Percentiles rank a stretch among this genome's conserved stretches.
These are phyloP conservation scores for Trypanosoma boissoni DNA, from an alignment of 208 protist species.

Conservation along the genomic window DNA sequence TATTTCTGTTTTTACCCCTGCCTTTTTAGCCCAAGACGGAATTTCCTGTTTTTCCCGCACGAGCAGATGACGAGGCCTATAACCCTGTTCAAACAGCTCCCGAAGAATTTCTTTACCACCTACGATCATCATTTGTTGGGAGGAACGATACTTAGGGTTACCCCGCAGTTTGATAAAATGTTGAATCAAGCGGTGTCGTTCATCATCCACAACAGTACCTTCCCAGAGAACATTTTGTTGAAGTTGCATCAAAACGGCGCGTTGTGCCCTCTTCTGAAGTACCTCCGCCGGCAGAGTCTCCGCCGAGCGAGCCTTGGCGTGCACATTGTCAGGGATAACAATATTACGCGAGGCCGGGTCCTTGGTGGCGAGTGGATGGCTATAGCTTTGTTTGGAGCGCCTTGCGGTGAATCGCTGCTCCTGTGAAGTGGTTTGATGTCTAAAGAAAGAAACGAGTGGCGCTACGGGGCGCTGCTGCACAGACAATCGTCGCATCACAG, in stretches of 20 bases:
- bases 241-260: constrained; percentile 61
- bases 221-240: constrained; percentile 88
- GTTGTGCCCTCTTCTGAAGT: constrained; percentile 64
- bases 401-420: constrained; percentile 48
- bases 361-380: constrained; percentile 67
- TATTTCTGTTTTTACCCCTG: constrained; percentile 45
- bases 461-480: background rate
- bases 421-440: constrained; percentile 48
- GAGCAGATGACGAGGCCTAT: constrained; percentile 65
- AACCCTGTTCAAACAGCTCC: constrained; percentile 71
- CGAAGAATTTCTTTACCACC: constrained; percentile 75
- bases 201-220: constrained; percentile 72
- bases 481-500: background rate
- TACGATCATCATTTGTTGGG: constrained; percentile 69
- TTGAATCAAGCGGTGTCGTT: constrained; percentile 66
- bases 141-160: constrained; percentile 78
- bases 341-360: constrained; percentile 79
- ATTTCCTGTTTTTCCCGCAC: constrained; percentile 54
- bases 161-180: constrained; percentile 71
- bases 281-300: constrained; percentile 45
- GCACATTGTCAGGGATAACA: constrained; percentile 46
- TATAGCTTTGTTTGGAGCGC: constrained; percentile 47
- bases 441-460: background rate
- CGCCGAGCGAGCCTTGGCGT: constrained; percentile 25
- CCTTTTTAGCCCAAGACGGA: constrained; percentile 45